phyloP scores from a whole-genome alignment of 139 green algal species.

The Monoraphidium neglectum region DNA sequence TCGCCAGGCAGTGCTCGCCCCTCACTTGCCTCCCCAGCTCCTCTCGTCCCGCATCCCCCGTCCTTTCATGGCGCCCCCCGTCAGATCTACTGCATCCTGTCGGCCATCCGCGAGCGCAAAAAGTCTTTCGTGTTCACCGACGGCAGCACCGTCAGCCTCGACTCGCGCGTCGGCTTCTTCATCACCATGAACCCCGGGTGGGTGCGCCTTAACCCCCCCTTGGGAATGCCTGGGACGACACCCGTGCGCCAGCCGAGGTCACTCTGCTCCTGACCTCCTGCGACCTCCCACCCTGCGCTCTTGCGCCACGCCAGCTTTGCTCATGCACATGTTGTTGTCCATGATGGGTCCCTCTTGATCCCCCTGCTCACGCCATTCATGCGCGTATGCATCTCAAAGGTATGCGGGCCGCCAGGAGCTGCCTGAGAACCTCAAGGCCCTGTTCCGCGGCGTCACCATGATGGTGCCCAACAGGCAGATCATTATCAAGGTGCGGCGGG shows the following conservation, averaged over 20 bases:
- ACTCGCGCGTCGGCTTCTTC: slow-evolving; percentile 94
- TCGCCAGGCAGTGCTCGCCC: no score
- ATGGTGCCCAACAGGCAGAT: slow-evolving; percentile 97
- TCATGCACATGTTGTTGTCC: no score
- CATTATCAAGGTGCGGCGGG: slow-evolving; percentile 87
- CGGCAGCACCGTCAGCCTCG: slow-evolving; percentile 79
- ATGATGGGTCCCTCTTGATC: no score
- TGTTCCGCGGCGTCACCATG: slow-evolving; percentile 98
- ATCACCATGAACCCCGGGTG: slow-evolving; percentile 98
- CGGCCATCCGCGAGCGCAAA: slow-evolving; percentile 90
- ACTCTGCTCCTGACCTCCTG: neutral
- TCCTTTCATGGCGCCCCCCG: no score
- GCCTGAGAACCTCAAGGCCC: slow-evolving; percentile 97
- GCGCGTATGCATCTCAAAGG: neutral
- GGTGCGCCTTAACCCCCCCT: no score
- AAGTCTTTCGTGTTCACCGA: slow-evolving; percentile 95
- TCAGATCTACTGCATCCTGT: slow-evolving; percentile 92
- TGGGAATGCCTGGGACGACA: no score
- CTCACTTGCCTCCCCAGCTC: neutral
- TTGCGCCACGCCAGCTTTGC: no score
- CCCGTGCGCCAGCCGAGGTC: slow-evolving; percentile 1
- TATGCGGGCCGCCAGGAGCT: slow-evolving; percentile 94
- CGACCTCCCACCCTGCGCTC: no score
- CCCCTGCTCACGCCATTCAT: no score
- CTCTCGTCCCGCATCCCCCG: no score